phyloP scores from a whole-genome alignment of 768 basidiomycete species.

The Mycena indigotica region DNA sequence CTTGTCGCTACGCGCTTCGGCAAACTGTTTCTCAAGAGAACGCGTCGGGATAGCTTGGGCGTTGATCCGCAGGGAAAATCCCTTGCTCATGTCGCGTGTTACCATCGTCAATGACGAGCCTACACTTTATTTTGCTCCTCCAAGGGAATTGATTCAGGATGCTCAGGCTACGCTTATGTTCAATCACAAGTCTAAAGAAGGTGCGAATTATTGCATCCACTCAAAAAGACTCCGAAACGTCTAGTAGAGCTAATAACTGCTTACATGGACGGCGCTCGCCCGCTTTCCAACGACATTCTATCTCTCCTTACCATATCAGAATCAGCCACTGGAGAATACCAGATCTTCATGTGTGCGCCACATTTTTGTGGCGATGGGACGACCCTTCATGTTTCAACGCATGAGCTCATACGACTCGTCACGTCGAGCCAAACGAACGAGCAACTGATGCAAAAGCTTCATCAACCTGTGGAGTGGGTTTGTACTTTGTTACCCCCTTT shows the following conservation, averaged over 20 bases:
- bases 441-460: conserved; percentile 22
- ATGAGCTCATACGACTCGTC: conserved; percentile 57
- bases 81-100: conserved; percentile 54
- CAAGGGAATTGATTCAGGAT: conserved; percentile 41
- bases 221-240: background rate
- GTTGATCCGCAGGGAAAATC: conserved; percentile 56
- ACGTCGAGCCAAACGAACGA: conserved; percentile 28
- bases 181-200: conserved; percentile 43
- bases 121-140: conserved; percentile 42
- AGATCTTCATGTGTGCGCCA: conserved; percentile 61
- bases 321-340: conserved; percentile 16
- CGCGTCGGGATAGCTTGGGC: conserved; percentile 60
- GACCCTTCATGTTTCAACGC: conserved; percentile 63
- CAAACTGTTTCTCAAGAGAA: conserved; percentile 18
- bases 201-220: conserved; percentile 27
- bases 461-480: conserved; percentile 25
- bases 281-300: conserved; percentile 52
- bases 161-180: conserved; percentile 46
- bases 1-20: conserved; percentile 31
- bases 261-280: conserved; percentile 66
- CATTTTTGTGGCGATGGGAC: conserved; percentile 74
- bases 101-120: conserved; percentile 30
- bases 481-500: background rate
- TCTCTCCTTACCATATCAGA: conserved; percentile 47
- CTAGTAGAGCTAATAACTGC: conserved; percentile 47